Evolutionary conservation across 257 asterid species (phyloP), one percentile per base, ranked within the genome.

Genomic region (Solanum pennellii): DNA sequence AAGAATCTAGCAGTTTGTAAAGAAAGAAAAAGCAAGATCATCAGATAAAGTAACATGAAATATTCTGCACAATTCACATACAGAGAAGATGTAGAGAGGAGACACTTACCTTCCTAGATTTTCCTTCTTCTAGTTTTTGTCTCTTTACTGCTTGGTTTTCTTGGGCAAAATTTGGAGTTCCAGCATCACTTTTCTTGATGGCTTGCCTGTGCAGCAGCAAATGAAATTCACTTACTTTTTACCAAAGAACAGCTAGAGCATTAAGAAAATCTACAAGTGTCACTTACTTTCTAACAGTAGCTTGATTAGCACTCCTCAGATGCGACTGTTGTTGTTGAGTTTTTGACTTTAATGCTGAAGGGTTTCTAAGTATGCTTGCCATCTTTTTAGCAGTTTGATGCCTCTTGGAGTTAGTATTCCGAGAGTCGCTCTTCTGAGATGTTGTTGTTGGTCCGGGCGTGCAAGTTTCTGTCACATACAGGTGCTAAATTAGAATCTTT

Each of bases 121-220:
- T 94, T 83, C 98, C 99, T 79, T 93, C 98, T 7, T 93, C 99
- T 85, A 97, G 93, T 86, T 95, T 97, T 89, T 97, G 99, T 93
- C 93, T 93, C 94, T 97, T 97, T 60, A 95, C 93, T 59, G 99
- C 98, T 89, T 87, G 99, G 89, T 94, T 95, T 82, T 95, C 98
- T 62, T 95, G 99, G 20, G 93, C 93, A 37, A 94, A 84, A 85
- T 83, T 93, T 79, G 94, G 95, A 89, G 97, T 90, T 90, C 93
- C 97, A 56, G 62, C 91, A 52, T 89, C 52, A 68, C 65, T 92
- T 90, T 91, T 94, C 66, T 47, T 91, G 89, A 88, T 93, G 29
- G 88, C 69, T 20, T 92, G 93, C 91, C 99, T 96, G 92, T 59
- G 47, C 49, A 88, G 27, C 35, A 59, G 42, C 86, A 84, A 52